Evolutionary conservation across 1,139 yeast genomes (phyloP).

Genomic region (Diutina sp.): DNA sequence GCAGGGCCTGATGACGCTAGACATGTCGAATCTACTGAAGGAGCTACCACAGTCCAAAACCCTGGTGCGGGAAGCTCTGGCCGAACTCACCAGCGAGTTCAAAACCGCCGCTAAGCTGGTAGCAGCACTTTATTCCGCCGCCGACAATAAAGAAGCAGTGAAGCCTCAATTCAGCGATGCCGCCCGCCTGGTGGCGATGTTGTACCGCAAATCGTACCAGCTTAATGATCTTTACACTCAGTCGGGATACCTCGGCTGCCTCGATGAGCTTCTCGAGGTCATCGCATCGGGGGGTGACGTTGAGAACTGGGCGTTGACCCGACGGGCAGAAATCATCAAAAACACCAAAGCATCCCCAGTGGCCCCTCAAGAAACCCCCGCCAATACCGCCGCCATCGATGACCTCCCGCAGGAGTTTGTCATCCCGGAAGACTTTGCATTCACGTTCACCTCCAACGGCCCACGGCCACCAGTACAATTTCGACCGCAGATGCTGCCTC

Average conservation of each 20-base stretch:
- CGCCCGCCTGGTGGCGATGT: constrained; percentile 51
- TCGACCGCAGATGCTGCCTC: constrained; percentile 1
- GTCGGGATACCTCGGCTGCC: constrained; percentile 40
- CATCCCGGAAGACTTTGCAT: neutral
- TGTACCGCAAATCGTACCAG: constrained; percentile 27
- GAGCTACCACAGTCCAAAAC: constrained; percentile 38
- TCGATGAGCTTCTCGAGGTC: constrained; percentile 40
- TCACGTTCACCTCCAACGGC: neutral
- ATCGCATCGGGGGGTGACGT: constrained; percentile 35
- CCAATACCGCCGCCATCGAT: neutral
- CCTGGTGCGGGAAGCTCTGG: constrained; percentile 27
- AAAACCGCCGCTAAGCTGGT: constrained; percentile 34
- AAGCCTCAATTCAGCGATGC: constrained; percentile 48
- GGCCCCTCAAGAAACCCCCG: neutral
- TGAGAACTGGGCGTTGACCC: constrained; percentile 40
- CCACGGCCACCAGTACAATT: neutral
- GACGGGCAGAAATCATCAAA: constrained; percentile 33
- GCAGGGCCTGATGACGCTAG: constrained; percentile 23
- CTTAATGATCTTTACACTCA: neutral
- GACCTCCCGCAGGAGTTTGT: neutral
- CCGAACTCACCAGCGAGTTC: constrained; percentile 28
- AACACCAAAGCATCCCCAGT: neutral
- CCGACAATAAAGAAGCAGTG: constrained; percentile 5
- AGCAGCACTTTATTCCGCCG: constrained; percentile 24
- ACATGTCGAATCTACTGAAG: constrained; percentile 39